phyloP scores from a whole-genome alignment of 176 grass and related monocot genomes.

The Musa beccarii region DNA sequence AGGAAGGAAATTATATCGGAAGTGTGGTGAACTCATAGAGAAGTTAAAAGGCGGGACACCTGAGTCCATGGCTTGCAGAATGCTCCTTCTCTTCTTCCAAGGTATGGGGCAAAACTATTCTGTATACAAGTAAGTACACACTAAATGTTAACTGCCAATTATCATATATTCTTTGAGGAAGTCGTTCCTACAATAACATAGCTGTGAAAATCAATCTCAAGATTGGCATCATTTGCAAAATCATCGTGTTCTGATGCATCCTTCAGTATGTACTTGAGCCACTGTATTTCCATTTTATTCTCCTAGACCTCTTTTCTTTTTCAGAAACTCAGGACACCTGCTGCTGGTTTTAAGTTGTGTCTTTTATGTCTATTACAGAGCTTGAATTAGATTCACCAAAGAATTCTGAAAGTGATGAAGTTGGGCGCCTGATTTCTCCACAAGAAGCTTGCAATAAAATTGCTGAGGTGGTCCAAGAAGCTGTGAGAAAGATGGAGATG shows the following conservation, averaged over 20 bases:
- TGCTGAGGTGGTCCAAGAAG: slow-evolving; percentile 74
- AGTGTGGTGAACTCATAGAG: slow-evolving; percentile 53
- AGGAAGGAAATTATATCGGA: slow-evolving; percentile 50
- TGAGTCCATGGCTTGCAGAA: slow-evolving; percentile 48
- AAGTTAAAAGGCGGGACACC: slow-evolving; percentile 38
- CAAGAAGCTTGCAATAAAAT: slow-evolving; percentile 67
- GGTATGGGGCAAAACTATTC: slow-evolving; percentile 31
- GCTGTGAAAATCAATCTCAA: too few relatives aligned
- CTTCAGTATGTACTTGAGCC: too few relatives aligned
- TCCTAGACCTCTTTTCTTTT: too few relatives aligned
- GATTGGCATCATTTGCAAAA: too few relatives aligned
- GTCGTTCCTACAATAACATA: too few relatives aligned
- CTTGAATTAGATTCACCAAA: slow-evolving; percentile 49
- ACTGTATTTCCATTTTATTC: too few relatives aligned
- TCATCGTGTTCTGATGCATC: too few relatives aligned
- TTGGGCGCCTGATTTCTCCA: slow-evolving; percentile 54
- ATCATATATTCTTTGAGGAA: too few relatives aligned
- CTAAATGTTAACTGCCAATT: neutral
- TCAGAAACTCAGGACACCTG: too few relatives aligned
- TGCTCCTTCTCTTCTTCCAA: slow-evolving; percentile 57
- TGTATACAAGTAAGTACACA: neutral
- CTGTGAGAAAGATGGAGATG: slow-evolving; percentile 61
- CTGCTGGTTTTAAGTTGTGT: neutral
- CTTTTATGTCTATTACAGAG: slow-evolving; percentile 20
- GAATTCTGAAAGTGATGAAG: slow-evolving; percentile 41